These are phyloP conservation scores for Thalia dealbata DNA, from an alignment of 176 grass and related monocot species.

Conservation along the genomic window DNA sequence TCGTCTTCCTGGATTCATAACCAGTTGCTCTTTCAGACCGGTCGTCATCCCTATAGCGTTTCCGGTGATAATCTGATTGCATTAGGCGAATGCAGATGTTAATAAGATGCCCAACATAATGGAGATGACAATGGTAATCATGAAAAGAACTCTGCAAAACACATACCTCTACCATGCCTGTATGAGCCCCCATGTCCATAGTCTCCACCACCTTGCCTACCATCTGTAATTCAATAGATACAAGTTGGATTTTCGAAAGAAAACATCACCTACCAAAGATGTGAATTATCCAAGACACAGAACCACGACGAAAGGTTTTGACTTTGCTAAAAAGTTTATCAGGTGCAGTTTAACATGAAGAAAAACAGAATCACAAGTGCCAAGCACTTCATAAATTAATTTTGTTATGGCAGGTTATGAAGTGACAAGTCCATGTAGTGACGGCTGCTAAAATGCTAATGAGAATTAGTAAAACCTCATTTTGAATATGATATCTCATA, in stretches of 20 bases:
- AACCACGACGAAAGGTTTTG: not conserved
- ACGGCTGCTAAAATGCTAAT: not conserved
- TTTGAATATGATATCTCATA: not conserved
- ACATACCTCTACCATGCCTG: constrained; percentile 58
- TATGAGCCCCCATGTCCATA: constrained; percentile 53
- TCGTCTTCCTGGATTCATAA: constrained; percentile 49
- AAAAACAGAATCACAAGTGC: too few species aligned
- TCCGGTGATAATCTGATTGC: constrained; percentile 58
- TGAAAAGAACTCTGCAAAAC: not conserved
- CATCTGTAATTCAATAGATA: constrained; percentile 46
- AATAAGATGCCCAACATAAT: too few species aligned
- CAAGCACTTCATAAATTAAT: too few species aligned
- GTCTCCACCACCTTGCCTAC: constrained; percentile 31
- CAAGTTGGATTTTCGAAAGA: not conserved
- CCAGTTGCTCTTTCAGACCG: constrained; percentile 36
- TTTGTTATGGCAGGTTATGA: too few species aligned
- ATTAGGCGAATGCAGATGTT: not conserved
- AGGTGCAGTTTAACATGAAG: too few species aligned
- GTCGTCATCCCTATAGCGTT: constrained; percentile 52
- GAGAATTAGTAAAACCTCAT: not conserved
- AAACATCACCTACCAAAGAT: not conserved
- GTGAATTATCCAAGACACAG: not conserved
- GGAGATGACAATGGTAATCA: not conserved
- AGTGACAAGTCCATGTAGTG: not conserved
- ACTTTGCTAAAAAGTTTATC: not conserved